These are phyloP conservation scores for Debaryomyces tyrocola DNA, from an alignment of 805 yeast genomes.

Conservation along the genomic window DNA sequence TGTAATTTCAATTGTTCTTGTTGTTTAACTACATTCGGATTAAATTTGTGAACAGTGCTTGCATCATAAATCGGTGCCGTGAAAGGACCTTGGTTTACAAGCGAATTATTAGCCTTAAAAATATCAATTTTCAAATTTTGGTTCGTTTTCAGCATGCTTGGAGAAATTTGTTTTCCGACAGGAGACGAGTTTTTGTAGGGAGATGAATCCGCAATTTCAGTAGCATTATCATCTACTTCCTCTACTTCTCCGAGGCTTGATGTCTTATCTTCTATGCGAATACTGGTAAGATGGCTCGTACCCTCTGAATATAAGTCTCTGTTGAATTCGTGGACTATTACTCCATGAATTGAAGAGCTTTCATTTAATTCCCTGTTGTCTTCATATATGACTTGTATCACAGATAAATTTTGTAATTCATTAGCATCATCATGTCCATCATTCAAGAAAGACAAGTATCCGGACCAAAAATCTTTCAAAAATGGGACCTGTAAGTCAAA, in stretches of 20 bases:
- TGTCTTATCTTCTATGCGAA: constrained; percentile 8
- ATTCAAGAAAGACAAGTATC: constrained; percentile 33
- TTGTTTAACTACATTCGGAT: constrained; percentile 3
- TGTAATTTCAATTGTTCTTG: background rate
- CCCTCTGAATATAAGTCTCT: constrained; percentile 5
- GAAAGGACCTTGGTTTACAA: constrained; percentile 22
- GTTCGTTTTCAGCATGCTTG: constrained; percentile 3
- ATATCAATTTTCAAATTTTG: constrained; percentile 17
- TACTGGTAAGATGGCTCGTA: constrained; percentile 8
- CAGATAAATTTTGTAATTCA: constrained; percentile 17
- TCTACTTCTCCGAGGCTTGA: constrained; percentile 6
- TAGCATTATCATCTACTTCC: constrained; percentile 36
- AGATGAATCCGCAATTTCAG: constrained; percentile 42
- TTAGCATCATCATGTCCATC: constrained; percentile 26
- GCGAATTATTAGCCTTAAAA: constrained; percentile 9
- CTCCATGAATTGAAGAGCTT: constrained; percentile 16
- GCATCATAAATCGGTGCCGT: constrained; percentile 40
- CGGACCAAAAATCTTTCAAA: constrained; percentile 38
- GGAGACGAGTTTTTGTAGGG: constrained; percentile 29
- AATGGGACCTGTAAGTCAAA: constrained; percentile 36
- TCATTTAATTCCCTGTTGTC: constrained; percentile 4
- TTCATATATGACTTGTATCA: constrained; percentile 33
- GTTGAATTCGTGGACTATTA: constrained; percentile 24
- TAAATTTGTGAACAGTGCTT: constrained; percentile 17
- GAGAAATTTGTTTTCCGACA: constrained; percentile 5